Percentiles rank a stretch among this genome's conserved stretches.
These are phyloP conservation scores for Lactarius trivialis DNA, from an alignment of 768 basidiomycete species.

Conservation along the genomic window DNA sequence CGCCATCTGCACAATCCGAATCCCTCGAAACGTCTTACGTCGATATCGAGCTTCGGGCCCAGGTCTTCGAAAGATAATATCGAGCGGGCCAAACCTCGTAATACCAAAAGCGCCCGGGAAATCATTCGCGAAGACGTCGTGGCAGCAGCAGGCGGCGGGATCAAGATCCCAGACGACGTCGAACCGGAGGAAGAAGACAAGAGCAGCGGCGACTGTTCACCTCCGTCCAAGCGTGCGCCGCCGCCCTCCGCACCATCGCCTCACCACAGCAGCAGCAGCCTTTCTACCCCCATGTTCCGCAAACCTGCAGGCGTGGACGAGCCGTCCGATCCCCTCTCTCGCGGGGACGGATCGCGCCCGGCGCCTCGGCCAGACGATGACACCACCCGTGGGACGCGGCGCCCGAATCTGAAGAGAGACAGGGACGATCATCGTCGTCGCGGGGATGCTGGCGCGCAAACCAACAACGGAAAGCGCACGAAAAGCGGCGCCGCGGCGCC, in stretches of 20 bases:
- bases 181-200: not conserved
- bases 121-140: conserved; percentile 11
- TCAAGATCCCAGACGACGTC: not conserved
- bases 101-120: conserved; percentile 12
- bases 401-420: conserved; percentile 15
- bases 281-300: conserved; percentile 5
- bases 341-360: conserved; percentile 8
- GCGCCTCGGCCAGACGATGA: not conserved
- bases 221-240: not conserved
- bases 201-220: not conserved
- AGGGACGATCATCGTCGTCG: conserved; percentile 12
- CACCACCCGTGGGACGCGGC: not conserved
- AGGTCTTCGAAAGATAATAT: conserved; percentile 4
- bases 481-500: conserved; percentile 18
- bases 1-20: not conserved
- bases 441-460: not conserved
- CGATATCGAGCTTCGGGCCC: conserved; percentile 17
- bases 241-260: not conserved
- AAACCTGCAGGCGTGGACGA: conserved; percentile 18
- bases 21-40: conserved; percentile 18
- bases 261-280: not conserved
- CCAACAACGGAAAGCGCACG: conserved; percentile 14
- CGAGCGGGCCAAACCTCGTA: conserved; percentile 8
- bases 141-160: not conserved
- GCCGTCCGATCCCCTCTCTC: conserved; percentile 9